Conservation (phyloP, 78 protist genomes). For the Dictyostelium capitatum region DNA sequence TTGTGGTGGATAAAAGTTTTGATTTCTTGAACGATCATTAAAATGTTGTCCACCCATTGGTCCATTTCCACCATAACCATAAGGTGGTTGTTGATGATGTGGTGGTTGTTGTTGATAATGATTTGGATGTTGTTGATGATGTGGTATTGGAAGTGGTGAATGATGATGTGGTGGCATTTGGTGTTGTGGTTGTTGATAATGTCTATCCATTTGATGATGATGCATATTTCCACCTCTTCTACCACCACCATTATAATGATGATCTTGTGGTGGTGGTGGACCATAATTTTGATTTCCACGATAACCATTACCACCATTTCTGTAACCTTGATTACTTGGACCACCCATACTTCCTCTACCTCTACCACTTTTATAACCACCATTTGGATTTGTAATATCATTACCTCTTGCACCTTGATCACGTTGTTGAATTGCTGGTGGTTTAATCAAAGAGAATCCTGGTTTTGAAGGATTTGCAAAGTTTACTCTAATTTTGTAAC, state of each 20-base stretch:
- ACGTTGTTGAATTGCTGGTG: neutral
- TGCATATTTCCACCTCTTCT: neutral
- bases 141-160: neutral
- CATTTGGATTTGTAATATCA: neutral
- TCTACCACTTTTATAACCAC: constrained; percentile 1
- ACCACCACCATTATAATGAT: neutral
- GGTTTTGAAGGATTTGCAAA: constrained; percentile 76
- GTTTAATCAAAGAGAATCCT: constrained; percentile 22
- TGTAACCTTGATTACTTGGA: neutral
- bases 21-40: neutral
- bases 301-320: constrained; percentile 17
- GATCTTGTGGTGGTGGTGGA: neutral
- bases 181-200: too few species aligned
- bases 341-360: constrained; percentile 17
- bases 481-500: constrained; percentile 63
- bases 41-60: too few species aligned
- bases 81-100: neutral
- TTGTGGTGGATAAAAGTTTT: neutral
- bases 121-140: too few species aligned
- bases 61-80: neutral
- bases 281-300: neutral
- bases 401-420: neutral
- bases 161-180: neutral
- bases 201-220: neutral
- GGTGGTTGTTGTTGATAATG: too few species aligned